phyloP scores from a whole-genome alignment of 176 grass and related monocot species.

The Secale cereale region DNA sequence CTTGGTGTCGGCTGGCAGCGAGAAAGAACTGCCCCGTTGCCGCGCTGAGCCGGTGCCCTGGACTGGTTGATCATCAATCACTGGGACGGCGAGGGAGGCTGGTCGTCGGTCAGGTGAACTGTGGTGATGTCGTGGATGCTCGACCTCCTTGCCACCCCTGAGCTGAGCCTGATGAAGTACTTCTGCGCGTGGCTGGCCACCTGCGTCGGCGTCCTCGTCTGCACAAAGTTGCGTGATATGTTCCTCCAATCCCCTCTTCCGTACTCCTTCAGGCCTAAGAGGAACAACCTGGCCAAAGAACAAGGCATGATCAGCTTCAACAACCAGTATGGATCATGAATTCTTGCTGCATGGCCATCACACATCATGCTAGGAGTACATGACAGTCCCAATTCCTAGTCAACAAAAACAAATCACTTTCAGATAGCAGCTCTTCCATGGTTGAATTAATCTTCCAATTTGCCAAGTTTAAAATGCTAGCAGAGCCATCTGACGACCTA shows the following conservation, averaged over 20 bases:
- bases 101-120: slow-evolving; percentile 53
- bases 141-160: slow-evolving; percentile 60
- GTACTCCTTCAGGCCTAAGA: slow-evolving; percentile 64
- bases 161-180: slow-evolving; percentile 87
- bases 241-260: slow-evolving; percentile 95
- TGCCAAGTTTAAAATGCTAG: not conserved
- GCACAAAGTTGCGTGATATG: slow-evolving; percentile 80
- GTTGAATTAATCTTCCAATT: not conserved
- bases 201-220: slow-evolving; percentile 77
- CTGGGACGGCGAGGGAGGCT: slow-evolving; percentile 49
- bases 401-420: not conserved
- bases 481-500: slow-evolving; percentile 17
- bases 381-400: not conserved
- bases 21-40: slow-evolving; percentile 24
- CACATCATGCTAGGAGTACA: slow-evolving; percentile 33
- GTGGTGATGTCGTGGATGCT: slow-evolving; percentile 96
- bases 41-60: slow-evolving; percentile 19
- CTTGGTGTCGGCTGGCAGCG: slow-evolving; percentile 11
- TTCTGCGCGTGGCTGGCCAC: slow-evolving; percentile 94
- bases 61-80: slow-evolving; percentile 44
- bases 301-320: not conserved
- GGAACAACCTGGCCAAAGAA: slow-evolving; percentile 55
- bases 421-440: not conserved
- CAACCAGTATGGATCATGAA: not conserved
- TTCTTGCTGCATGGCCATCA: not conserved